Percentiles rank a stretch among this genome's conserved stretches.
These are phyloP conservation scores for Chlorencoelia australis DNA, from an alignment of 2,329 filamentous ascomycete species.

Conservation along the genomic window DNA sequence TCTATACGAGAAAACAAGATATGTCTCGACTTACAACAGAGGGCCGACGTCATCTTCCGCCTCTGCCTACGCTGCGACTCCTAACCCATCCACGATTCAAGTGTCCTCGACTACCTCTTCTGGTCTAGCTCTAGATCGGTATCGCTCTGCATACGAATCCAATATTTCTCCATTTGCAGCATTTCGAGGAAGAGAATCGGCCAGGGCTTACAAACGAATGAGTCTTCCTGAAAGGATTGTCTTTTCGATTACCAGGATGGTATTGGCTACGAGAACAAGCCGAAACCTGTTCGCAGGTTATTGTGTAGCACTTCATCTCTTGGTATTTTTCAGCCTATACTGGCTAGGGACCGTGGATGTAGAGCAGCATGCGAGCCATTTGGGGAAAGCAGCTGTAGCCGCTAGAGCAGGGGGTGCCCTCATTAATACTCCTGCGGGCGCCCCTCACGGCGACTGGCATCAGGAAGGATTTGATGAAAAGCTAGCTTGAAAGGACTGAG, in stretches of 20 bases:
- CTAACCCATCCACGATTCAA: slow-evolving; percentile 63
- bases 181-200: slow-evolving; percentile 87
- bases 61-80: slow-evolving; percentile 58
- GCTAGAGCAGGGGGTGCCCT: slow-evolving; percentile 32
- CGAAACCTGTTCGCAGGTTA: slow-evolving; percentile 91
- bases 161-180: slow-evolving; percentile 94
- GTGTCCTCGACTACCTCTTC: slow-evolving; percentile 51
- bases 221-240: slow-evolving; percentile 81
- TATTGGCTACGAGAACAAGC: slow-evolving; percentile 80
- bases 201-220: slow-evolving; percentile 87
- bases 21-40: slow-evolving; percentile 87
- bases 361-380: slow-evolving; percentile 33
- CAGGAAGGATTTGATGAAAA: slow-evolving; percentile 36
- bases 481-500: slow-evolving; percentile 13
- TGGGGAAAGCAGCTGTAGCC: slow-evolving; percentile 33
- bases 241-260: slow-evolving; percentile 82
- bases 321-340: slow-evolving; percentile 82
- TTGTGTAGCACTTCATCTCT: slow-evolving; percentile 75
- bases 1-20: slow-evolving; percentile 94
- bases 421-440: slow-evolving; percentile 27
- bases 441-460: slow-evolving; percentile 48
- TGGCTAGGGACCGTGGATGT: slow-evolving; percentile 66
- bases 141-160: slow-evolving; percentile 85
- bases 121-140: slow-evolving; percentile 67
- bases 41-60: slow-evolving; percentile 49